Base-by-base conservation (phyloP, 805 yeast species). In the Schizosaccharomyces pombe region DNA sequence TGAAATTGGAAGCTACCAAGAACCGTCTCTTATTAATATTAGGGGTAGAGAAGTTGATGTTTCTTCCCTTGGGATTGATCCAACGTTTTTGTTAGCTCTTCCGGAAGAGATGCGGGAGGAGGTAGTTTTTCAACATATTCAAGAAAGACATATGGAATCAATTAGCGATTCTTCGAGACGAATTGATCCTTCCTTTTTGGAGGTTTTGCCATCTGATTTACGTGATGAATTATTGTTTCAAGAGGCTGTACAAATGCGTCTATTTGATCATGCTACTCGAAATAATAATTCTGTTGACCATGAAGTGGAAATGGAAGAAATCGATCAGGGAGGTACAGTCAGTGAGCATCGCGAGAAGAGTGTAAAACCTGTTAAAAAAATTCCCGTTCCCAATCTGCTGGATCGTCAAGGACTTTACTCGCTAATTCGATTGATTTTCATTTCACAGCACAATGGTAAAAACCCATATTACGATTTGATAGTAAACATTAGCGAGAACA, bases 41-140 rank as follows among this genome's bases (percentile, higher is more conserved):
- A 86, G 85, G 37, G 93, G 82, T 26, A 67, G 80, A 29, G 78
- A 79, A 53, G 86, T 87, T 34, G 93, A 87, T 62, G 82, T 87
- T 37, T 75, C 87, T 43, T 94, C 91, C 0, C 79, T 94, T 2
- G 95, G 84, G 55, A 85, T 87, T 56, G 96, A 87, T 66, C 94
- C 94, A 0, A 89, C 83, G 59, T 87, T 85, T 63, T 70, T 87
- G 57, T 82, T 80, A 60, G 95, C 95, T 0, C 71, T 87, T 37
- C 96, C 96, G 0, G 94, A 85, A 47, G 91, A 84, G 54, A 82
- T 87, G 83, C 71, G 95, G 53, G 94, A 85, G 58, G 95, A 87
- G 62, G 96, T 86, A 0, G 79, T 84, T 62, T 77, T 87, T 0
- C 89, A 85, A 58, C 94, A 86, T 62, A 70, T 85, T 5, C 70